phyloP scores from a whole-genome alignment of 768 basidiomycete genomes.

The Rhizopogon roseolus region DNA sequence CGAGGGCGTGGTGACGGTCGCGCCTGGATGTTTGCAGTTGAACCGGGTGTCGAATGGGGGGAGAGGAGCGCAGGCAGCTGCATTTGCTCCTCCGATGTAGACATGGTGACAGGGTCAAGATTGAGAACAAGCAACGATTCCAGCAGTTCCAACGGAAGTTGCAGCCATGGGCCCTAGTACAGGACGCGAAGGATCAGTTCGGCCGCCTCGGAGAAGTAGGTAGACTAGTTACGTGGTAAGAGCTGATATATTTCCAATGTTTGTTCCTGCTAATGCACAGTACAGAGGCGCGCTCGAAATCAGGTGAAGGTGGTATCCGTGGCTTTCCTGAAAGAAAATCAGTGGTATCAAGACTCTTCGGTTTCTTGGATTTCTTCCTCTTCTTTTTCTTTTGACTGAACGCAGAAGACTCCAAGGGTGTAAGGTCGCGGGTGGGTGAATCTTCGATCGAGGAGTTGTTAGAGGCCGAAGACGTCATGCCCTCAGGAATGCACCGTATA shows the following conservation, averaged over 20 bases:
- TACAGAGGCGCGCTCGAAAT: constrained; percentile 51
- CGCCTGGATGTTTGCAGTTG: constrained; percentile 6
- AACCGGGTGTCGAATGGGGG: constrained; percentile 11
- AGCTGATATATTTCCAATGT: constrained; percentile 92
- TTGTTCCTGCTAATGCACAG: constrained; percentile 90
- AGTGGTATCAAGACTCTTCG: constrained; percentile 35
- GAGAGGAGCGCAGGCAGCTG: constrained; percentile 32
- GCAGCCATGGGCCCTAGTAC: constrained; percentile 83
- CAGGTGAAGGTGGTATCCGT: constrained; percentile 29
- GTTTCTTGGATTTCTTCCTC: constrained; percentile 59
- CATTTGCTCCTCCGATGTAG: constrained; percentile 33
- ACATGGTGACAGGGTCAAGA: constrained; percentile 63
- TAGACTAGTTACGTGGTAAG: constrained; percentile 68
- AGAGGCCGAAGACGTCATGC: constrained; percentile 11
- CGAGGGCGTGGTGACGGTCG: constrained; percentile 18
- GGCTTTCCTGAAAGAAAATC: constrained; percentile 25
- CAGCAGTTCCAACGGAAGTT: constrained; percentile 80
- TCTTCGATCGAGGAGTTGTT: constrained; percentile 17
- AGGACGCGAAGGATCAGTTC: background rate
- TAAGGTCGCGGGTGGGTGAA: constrained; percentile 15
- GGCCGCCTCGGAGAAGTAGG: background rate
- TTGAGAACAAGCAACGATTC: constrained; percentile 79
- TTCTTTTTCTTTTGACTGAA: constrained; percentile 60
- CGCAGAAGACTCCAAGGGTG: constrained; percentile 18
- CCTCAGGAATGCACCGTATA: background rate